Evolutionary conservation across 1,139 yeast genomes (phyloP).

Genomic region (Chernovozyma aurita): DNA sequence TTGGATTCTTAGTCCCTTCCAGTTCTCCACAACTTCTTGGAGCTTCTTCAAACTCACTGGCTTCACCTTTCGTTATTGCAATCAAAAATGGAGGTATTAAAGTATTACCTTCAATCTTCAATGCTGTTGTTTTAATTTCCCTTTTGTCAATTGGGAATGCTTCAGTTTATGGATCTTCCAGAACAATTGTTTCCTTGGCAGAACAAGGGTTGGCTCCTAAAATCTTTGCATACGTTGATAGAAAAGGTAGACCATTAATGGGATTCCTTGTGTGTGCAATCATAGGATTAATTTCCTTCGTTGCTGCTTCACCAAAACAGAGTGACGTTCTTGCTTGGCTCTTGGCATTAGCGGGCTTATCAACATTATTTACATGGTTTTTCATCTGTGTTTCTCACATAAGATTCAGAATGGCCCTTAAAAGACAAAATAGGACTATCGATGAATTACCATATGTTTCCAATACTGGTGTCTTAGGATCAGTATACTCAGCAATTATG

Average conservation of each 20-base stretch:
- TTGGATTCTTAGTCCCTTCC: conserved; percentile 39
- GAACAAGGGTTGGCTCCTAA: conserved; percentile 39
- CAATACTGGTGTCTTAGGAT: conserved; percentile 35
- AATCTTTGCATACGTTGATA: conserved; percentile 34
- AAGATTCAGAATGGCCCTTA: conserved; percentile 36
- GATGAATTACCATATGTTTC: conserved; percentile 36
- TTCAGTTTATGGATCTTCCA: conserved; percentile 41
- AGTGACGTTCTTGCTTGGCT: conserved; percentile 38
- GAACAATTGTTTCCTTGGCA: conserved; percentile 38
- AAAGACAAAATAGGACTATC: conserved; percentile 23
- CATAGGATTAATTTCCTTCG: conserved; percentile 39
- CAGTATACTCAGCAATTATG: conserved; percentile 30
- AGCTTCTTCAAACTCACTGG: conserved; percentile 26
- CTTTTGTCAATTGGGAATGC: conserved; percentile 44
- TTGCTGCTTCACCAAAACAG: conserved; percentile 36
- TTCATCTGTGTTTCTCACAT: conserved; percentile 35
- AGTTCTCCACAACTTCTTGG: conserved; percentile 27
- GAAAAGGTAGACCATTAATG: conserved; percentile 40
- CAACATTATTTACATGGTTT: conserved; percentile 43
- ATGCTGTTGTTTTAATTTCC: conserved; percentile 37
- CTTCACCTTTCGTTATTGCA: conserved; percentile 43
- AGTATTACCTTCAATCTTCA: conserved; percentile 40
- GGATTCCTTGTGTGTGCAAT: conserved; percentile 31
- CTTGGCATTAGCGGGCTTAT: conserved; percentile 37
- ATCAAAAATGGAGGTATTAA: conserved; percentile 38